Conservation (phyloP, 345 rosid species). For the Aegle marmelos region DNA sequence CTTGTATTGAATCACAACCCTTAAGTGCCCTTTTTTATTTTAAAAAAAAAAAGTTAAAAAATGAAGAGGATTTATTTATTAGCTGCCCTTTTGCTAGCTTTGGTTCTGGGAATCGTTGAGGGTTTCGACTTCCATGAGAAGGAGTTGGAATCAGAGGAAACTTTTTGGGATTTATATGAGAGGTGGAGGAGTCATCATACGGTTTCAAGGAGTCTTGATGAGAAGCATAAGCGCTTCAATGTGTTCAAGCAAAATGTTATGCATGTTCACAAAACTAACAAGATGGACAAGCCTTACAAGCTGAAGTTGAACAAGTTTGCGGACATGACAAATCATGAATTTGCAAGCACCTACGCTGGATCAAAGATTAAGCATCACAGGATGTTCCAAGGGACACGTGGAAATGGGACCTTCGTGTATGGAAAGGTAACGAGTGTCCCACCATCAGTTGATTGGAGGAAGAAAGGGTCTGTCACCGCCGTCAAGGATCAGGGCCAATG, state of each 20-base stretch:
- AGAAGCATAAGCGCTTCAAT: slow-evolving; percentile 63
- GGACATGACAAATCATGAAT: slow-evolving; percentile 81
- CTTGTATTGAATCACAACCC: neutral
- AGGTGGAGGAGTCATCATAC: slow-evolving; percentile 89
- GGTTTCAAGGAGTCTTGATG: slow-evolving; percentile 55
- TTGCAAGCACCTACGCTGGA: slow-evolving; percentile 52
- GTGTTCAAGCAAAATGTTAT: slow-evolving; percentile 74
- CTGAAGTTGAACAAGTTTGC: slow-evolving; percentile 84
- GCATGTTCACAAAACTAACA: slow-evolving; percentile 72
- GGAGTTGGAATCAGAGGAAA: slow-evolving; percentile 63
- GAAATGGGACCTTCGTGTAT: slow-evolving; percentile 57
- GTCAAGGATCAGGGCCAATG: slow-evolving; percentile 91
- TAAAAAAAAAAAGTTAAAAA: neutral
- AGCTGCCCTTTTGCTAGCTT: slow-evolving; percentile 33
- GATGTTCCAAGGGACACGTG: slow-evolving; percentile 48
- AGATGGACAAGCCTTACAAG: slow-evolving; percentile 67
- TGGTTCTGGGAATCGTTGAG: slow-evolving; percentile 39
- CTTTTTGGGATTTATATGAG: slow-evolving; percentile 74
- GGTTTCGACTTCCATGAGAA: slow-evolving; percentile 67
- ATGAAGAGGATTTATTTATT: slow-evolving; percentile 29
- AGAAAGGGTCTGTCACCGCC: slow-evolving; percentile 65
- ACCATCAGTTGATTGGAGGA: slow-evolving; percentile 68
- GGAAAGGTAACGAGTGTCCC: slow-evolving; percentile 41
- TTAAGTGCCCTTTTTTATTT: neutral
- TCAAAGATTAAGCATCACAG: slow-evolving; percentile 72